phyloP scores from a whole-genome alignment of 371 early-diverging fungal genomes.

The Chytridiales sp. region DNA sequence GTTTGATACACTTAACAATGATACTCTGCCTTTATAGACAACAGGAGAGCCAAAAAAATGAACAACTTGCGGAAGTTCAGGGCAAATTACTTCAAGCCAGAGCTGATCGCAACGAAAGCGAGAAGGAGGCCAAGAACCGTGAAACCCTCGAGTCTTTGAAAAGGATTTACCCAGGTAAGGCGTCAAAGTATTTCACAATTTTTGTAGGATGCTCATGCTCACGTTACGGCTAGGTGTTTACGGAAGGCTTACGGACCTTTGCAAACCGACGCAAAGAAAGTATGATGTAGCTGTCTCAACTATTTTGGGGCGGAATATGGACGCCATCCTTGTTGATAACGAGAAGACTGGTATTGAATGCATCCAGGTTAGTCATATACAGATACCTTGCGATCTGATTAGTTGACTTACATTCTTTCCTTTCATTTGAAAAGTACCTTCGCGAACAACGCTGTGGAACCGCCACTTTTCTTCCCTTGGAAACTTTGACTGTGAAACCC shows the following conservation, averaged over 20 bases:
- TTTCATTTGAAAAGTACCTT: constrained; percentile 59
- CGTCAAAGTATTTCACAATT: constrained; percentile 10
- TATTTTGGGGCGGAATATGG: constrained; percentile 55
- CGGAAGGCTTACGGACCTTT: constrained; percentile 89
- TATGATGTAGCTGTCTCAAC: constrained; percentile 83
- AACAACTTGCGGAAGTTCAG: constrained; percentile 71
- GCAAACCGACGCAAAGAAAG: constrained; percentile 89
- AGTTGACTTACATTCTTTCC: not conserved
- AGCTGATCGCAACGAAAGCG: constrained; percentile 77
- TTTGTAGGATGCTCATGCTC: constrained; percentile 11
- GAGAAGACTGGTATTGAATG: constrained; percentile 59
- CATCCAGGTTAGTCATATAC: constrained; percentile 42
- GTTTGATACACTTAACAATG: not conserved
- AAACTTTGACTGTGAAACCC: constrained; percentile 68
- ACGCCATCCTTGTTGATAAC: constrained; percentile 61
- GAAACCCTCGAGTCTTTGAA: constrained; percentile 79
- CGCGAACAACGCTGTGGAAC: constrained; percentile 90
- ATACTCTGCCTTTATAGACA: constrained; percentile 20
- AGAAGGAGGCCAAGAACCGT: constrained; percentile 70
- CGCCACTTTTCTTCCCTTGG: constrained; percentile 94
- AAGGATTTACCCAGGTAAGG: constrained; percentile 65
- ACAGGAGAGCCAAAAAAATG: constrained; percentile 77
- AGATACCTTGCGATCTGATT: not conserved
- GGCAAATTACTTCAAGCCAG: constrained; percentile 78
- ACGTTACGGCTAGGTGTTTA: constrained; percentile 65